phyloP scores from a whole-genome alignment of 306 rosid genomes.

The Glycine soja region DNA sequence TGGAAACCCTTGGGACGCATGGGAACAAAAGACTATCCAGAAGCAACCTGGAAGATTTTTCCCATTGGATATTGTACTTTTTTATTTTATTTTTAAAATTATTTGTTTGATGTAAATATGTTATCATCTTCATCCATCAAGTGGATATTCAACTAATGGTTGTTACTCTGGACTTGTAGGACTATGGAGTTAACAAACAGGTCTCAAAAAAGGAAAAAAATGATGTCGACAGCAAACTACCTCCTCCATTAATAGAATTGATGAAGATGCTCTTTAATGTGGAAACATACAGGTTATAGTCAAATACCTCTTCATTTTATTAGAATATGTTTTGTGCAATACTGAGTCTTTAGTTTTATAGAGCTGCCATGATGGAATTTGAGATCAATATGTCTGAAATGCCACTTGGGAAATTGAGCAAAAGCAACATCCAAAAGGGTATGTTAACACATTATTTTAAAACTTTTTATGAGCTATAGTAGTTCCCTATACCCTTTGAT shows the following conservation, averaged over 20 bases:
- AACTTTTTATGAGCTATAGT: not conserved
- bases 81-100: slow-evolving; percentile 18
- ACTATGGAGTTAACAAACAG: slow-evolving; percentile 88
- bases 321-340: slow-evolving; percentile 39
- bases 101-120: slow-evolving; percentile 18
- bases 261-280: slow-evolving; percentile 92
- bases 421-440: slow-evolving; percentile 89
- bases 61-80: slow-evolving; percentile 92
- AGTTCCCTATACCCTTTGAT: slow-evolving; percentile 31
- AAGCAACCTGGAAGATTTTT: slow-evolving; percentile 97
- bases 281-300: slow-evolving; percentile 89
- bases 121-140: slow-evolving; percentile 22
- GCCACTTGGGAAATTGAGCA: slow-evolving; percentile 99
- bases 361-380: slow-evolving; percentile 99
- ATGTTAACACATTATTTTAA: slow-evolving; percentile 24
- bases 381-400: slow-evolving; percentile 97
- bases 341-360: slow-evolving; percentile 63
- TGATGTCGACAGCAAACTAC: slow-evolving; percentile 62
- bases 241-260: slow-evolving; percentile 79
- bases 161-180: slow-evolving; percentile 62
- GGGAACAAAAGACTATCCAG: slow-evolving; percentile 82
- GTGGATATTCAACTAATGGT: slow-evolving; percentile 28
- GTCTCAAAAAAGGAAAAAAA: slow-evolving; percentile 60
- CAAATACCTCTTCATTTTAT: slow-evolving; percentile 30
- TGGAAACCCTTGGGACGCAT: slow-evolving; percentile 97